These are phyloP conservation scores for Fragilaria crotonensis DNA, from an alignment of 108 stramenopile genomes.

Conservation along the genomic window DNA sequence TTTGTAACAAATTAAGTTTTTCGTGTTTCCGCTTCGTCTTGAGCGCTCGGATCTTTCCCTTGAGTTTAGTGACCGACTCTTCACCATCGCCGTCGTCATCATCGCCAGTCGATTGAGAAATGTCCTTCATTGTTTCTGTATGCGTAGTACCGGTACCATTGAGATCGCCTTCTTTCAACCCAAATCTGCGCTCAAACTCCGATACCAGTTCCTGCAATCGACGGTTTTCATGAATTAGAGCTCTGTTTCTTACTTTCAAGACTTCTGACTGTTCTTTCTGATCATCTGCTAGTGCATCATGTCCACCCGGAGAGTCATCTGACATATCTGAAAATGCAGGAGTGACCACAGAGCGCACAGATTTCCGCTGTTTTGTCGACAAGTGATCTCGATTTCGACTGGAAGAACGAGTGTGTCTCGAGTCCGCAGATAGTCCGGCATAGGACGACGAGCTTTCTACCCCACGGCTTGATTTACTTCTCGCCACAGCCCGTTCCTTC, in stretches of 20 bases:
- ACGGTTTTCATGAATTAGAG: background rate
- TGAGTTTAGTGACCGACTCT: background rate
- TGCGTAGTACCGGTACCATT: background rate
- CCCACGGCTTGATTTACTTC: too few relatives aligned
- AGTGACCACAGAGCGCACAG: background rate
- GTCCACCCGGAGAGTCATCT: background rate
- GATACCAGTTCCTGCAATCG: background rate
- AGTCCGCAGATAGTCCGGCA: too few relatives aligned
- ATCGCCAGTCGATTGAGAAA: background rate
- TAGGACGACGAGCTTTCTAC: too few relatives aligned
- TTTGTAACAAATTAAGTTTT: background rate
- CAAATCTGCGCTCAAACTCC: background rate
- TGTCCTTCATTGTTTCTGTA: background rate
- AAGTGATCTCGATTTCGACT: too few relatives aligned
- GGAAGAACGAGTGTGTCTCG: background rate
- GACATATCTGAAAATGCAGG: background rate
- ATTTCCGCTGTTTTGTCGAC: background rate
- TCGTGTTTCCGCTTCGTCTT: slow-evolving; percentile 4
- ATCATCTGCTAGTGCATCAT: background rate
- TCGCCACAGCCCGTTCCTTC: too few relatives aligned
- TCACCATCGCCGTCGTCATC: background rate
- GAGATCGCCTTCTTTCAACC: background rate
- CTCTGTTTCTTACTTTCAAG: background rate
- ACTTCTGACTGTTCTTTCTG: background rate
- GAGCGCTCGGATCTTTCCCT: background rate